These are phyloP conservation scores for Sporormia fimetaria DNA, from an alignment of 495 filamentous ascomycete genomes.

Conservation along the genomic window DNA sequence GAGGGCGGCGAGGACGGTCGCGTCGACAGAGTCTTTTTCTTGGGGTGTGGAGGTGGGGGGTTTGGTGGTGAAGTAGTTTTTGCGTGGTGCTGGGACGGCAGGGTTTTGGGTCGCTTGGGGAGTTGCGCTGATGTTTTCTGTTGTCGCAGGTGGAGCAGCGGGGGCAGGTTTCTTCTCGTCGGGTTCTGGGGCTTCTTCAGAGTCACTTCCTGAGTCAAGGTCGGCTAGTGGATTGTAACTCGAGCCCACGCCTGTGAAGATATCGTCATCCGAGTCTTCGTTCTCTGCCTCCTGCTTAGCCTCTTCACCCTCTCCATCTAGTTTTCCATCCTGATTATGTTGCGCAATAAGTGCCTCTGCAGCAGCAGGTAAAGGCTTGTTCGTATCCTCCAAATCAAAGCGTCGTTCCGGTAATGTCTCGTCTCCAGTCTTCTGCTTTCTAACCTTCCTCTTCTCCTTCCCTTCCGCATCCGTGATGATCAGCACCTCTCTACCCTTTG, in stretches of 20 bases:
- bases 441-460: slow-evolving; percentile 74
- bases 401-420: no score
- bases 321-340: no score
- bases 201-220: slow-evolving; percentile 40
- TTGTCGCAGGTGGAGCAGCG: background rate
- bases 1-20: slow-evolving; percentile 69
- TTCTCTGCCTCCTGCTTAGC: slow-evolving; percentile 39
- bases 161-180: no score
- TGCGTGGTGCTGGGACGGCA: background rate
- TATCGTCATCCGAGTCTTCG: slow-evolving; percentile 54
- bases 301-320: no score
- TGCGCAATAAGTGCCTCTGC: no score
- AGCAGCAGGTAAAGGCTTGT: no score
- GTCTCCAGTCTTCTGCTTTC: slow-evolving; percentile 37
- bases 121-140: background rate
- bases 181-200: slow-evolving; percentile 1
- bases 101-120: background rate
- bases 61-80: slow-evolving; percentile 52
- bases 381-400: slow-evolving; percentile 13
- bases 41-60: slow-evolving; percentile 20
- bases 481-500: slow-evolving; percentile 67
- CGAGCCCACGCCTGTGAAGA: slow-evolving; percentile 76
- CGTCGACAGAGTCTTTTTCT: slow-evolving; percentile 54
- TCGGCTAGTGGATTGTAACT: slow-evolving; percentile 83
- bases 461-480: slow-evolving; percentile 80